Base-by-base conservation (phyloP, 2,329 filamentous ascomycete species). In the Hypoxylon sp. region DNA sequence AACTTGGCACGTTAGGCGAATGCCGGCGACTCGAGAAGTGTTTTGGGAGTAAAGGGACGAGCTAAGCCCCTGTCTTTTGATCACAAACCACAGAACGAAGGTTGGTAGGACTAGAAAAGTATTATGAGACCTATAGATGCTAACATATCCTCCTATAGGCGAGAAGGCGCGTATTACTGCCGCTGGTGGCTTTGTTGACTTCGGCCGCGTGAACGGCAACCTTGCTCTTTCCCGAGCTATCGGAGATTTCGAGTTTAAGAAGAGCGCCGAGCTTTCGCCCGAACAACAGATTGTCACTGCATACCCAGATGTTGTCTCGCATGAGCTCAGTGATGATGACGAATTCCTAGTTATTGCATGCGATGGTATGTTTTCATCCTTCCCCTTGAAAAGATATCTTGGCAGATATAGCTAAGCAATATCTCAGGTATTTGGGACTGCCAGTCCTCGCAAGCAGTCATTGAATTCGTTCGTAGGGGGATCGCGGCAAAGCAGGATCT, bases 211-310 rank as follows among this genome's bases (percentile, higher is more conserved):
- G 76, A 99, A 99, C 81, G 96, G 96, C 80, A 99, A 99, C 81
- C 89, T 99, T 50, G 96, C 96, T 51, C 86, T 99, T 69, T 99
- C 96, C 70, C 92, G 96, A 81, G 96, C 96, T 75, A 98, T 99
- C 81, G 96, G 96, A 75, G 96, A 99, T 81, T 99, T 99, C 79
- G 96, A 99, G 81, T 99, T 99, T 88, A 99, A 99, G 88, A 98
- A 98, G 88, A 97, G 94, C 80, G 93, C 95, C 74, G 94, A 98
- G 78, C 90, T 99, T 52, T 91, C 95, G 2, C 96, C 96, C n/a
- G 96, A 99, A 84, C 93, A 97, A 79, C 96, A 99, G 82, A 98
- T 99, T 73, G 96, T 99, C 47, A 99, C 96, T 14, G 96, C 96
- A 5, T 98, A 91, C 82, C 96, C 96, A 22, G 96, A 99, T 79